Base-by-base conservation (phyloP, 2,329 filamentous ascomycete species). In the Teratosphaeria pseudoeucalypti region DNA sequence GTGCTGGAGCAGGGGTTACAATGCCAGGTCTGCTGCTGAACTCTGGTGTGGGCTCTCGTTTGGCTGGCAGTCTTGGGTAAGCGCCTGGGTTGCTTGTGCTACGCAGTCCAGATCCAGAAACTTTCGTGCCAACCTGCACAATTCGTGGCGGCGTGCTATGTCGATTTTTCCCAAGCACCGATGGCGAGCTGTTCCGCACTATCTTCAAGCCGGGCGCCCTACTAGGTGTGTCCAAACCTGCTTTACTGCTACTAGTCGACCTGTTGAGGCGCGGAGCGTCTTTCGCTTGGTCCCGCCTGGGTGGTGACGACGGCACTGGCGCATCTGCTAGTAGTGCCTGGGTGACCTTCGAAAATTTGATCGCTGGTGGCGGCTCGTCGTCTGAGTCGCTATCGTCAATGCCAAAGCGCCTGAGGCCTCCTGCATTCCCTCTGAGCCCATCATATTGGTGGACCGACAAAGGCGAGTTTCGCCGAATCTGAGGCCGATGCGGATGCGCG, bases 281-380 rank as follows among this genome's bases (percentile, higher is more conserved):
- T 23, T 62, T 75, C 62, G 55, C 71, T 68, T 73, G 67, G 47
- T 78, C 78, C 60, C 77, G 75, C 58, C 79, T 78, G 26, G 74
- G 74, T 55, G 79, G 78, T 9, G 83, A 80, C 3, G 77, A 81
- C 56, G 82, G 82, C 52, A 86, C 84, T 60, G 84, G 83, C 27
- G 74, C 77, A 64, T 80, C 79, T 57, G 79, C 80, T 57, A 96
- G 80, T 16, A 96, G 79, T 23, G 90, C 92, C 71, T 94, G 92
- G 55, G 92, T 95, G 65, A 94, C 83, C 68, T 92, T 91, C 72
- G 91, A 96, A 72, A 96, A 88, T 77, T 94, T 95, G 84, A 94
- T 90, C 68, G 91, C 91, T 57, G 76, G 87, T 16, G 89, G 88
- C 32, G 95, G 89, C 75, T 96, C 92, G 69, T 96, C 92, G 75